Base-by-base conservation (phyloP, 2,329 filamentous ascomycete species). In the Hypoxylon sp. region DNA sequence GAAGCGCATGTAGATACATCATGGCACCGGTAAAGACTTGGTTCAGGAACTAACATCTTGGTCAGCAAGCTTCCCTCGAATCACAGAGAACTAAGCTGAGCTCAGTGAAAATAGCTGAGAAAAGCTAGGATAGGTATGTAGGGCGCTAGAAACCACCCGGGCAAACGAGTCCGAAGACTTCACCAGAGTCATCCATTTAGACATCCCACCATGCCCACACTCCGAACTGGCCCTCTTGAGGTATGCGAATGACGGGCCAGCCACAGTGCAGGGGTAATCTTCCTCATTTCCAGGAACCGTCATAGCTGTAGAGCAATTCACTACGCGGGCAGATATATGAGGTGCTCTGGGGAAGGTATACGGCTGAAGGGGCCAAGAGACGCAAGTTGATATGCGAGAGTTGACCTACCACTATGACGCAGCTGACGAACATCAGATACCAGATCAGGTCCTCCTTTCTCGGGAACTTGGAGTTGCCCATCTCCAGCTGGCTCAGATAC, bases 221-320 rank as follows among this genome's bases (percentile, higher is more conserved):
- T 83, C 80, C 85, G 80, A 77, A 79, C 80, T 83, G 80, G 72
- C 79, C 85, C 83, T 79, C 73, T 35, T 73, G 79, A 79, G 75
- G 77, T 81, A 79, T 87, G 86, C 86, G 87, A 88, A 89, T 87
- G 82, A 86, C 78, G 81, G 82, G 79, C 77, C 78, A 77, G 74
- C 67, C 74, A 68, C 73, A 81, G 81, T 83, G 83, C 80, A 85
- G 83, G 87, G 88, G 86, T 84, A 80, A 85, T 91, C 88, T 91
- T 82, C 88, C 88, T 91, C 88, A 81, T 77, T 87, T 90, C 80
- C 88, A 91, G 88, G 88, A 91, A 91, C 88, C 88, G 88, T 81
- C 83, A 88, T 88, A 90, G 88, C 81, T 85, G 88, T 83, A 77
- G 83, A 77, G 67, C 51, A 69, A 71, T 72, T 38, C 81, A 81